These are phyloP conservation scores for Mucor plumbeus DNA, from an alignment of 371 early-diverging fungal genomes.

Conservation along the genomic window DNA sequence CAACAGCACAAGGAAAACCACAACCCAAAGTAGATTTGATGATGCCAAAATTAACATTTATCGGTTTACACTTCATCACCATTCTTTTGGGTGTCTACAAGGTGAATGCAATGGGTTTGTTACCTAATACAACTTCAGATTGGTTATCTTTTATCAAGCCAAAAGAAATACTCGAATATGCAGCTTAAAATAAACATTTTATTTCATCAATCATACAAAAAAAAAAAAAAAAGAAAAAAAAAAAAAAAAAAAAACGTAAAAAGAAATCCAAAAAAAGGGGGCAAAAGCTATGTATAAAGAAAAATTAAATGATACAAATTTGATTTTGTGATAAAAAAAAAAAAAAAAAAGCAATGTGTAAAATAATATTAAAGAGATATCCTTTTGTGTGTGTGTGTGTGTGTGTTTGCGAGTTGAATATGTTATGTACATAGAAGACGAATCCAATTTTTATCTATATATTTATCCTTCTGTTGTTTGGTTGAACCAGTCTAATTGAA, in stretches of 20 bases:
- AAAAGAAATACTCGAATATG: slow-evolving; percentile 56
- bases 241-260: slow-evolving; percentile 10
- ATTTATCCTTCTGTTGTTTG: slow-evolving; percentile 14
- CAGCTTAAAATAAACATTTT: slow-evolving; percentile 19
- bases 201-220: neutral
- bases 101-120: slow-evolving; percentile 90
- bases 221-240: slow-evolving; percentile 9
- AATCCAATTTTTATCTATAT: slow-evolving; percentile 7
- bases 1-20: slow-evolving; percentile 46
- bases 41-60: slow-evolving; percentile 80
- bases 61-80: slow-evolving; percentile 78
- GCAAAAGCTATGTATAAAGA: neutral
- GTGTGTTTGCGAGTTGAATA: slow-evolving; percentile 4
- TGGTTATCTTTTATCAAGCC: slow-evolving; percentile 93
- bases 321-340: neutral
- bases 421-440: slow-evolving; percentile 10
- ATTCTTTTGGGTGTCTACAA: slow-evolving; percentile 91
- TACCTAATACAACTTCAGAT: slow-evolving; percentile 93
- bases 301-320: slow-evolving; percentile 9
- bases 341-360: slow-evolving; percentile 6
- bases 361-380: neutral
- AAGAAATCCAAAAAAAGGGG: neutral
- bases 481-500: slow-evolving; percentile 31
- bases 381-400: neutral
- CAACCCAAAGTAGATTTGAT: slow-evolving; percentile 59